Evolutionary conservation across 495 filamentous ascomycete genomes (phyloP).

Genomic region (Glarea lozoyensis): DNA sequence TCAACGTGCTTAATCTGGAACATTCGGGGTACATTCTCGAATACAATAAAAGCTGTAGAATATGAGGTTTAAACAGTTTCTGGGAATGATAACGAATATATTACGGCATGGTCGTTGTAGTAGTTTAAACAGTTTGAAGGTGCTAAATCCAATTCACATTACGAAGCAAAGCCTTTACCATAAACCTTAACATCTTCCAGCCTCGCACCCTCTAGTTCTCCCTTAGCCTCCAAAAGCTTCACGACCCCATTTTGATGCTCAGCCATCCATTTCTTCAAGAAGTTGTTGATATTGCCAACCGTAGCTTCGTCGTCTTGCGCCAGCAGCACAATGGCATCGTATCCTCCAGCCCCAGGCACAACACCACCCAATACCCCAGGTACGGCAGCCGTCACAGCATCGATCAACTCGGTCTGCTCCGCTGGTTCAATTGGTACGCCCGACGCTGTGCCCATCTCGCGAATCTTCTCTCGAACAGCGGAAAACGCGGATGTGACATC

Average conservation of each 20-base stretch:
- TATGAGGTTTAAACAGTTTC: no score
- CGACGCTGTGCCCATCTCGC: conserved; percentile 63
- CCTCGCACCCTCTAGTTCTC: conserved; percentile 79
- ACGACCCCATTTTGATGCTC: conserved; percentile 65
- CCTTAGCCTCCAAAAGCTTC: conserved; percentile 66
- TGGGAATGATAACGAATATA: no score
- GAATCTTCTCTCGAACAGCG: conserved; percentile 44
- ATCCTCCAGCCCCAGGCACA: conserved; percentile 90
- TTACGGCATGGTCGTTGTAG: no score
- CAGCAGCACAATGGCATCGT: conserved; percentile 80
- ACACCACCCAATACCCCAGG: conserved; percentile 84
- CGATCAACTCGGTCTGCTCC: conserved; percentile 74
- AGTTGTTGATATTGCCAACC: conserved; percentile 48
- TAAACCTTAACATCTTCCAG: conserved; percentile 40
- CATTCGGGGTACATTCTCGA: no score
- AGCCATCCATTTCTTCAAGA: conserved; percentile 57
- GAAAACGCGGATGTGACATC: conserved; percentile 29
- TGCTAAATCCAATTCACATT: no score
- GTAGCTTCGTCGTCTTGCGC: conserved; percentile 66
- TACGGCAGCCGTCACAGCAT: conserved; percentile 49
- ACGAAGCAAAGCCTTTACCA: no score
- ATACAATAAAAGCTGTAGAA: no score
- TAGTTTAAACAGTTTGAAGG: no score
- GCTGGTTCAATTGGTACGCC: conserved; percentile 86
- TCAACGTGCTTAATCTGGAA: no score